Conservation (phyloP, 2,329 filamentous ascomycete species). For the Xylaria multiplex region DNA sequence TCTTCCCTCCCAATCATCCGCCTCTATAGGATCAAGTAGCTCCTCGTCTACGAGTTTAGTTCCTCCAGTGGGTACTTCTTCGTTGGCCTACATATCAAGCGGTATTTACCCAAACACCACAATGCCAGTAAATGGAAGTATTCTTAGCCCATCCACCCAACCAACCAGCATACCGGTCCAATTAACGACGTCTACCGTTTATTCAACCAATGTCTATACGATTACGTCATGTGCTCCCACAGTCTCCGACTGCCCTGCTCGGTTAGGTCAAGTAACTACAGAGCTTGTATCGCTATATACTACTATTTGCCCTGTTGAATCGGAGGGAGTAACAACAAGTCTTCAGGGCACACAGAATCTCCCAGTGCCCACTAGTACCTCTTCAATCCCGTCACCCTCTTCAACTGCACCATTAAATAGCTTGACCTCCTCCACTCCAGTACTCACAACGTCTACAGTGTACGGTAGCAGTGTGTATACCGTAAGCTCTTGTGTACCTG, state of each 20-base stretch:
- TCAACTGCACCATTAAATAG: conserved; percentile 27
- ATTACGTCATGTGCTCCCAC: conserved; percentile 44
- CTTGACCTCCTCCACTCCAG: conserved; percentile 25
- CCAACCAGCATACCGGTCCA: conserved; percentile 21
- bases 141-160: conserved; percentile 30
- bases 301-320: conserved; percentile 45
- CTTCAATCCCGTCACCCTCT: conserved; percentile 31
- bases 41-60: conserved; percentile 8
- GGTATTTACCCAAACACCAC: conserved; percentile 38
- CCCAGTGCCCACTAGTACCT: conserved; percentile 29
- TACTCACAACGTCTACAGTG: conserved; percentile 44
- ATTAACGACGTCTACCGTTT: conserved; percentile 45
- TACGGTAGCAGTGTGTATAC: conserved; percentile 46
- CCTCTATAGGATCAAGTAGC: conserved; percentile 3
- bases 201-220: conserved; percentile 47
- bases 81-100: conserved; percentile 34
- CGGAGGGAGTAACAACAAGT: conserved; percentile 34
- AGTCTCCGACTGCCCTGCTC: conserved; percentile 44
- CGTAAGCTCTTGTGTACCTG: conserved; percentile 40
- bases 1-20: conserved; percentile 7
- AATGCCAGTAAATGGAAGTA: conserved; percentile 7
- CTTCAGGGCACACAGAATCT: conserved; percentile 30
- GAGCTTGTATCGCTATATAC: conserved; percentile 48
- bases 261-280: conserved; percentile 45
- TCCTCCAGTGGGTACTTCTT: conserved; percentile 36